These are phyloP conservation scores for Ophiostoma novo-ulmi DNA, from an alignment of 2,329 filamentous ascomycete species.

Conservation along the genomic window DNA sequence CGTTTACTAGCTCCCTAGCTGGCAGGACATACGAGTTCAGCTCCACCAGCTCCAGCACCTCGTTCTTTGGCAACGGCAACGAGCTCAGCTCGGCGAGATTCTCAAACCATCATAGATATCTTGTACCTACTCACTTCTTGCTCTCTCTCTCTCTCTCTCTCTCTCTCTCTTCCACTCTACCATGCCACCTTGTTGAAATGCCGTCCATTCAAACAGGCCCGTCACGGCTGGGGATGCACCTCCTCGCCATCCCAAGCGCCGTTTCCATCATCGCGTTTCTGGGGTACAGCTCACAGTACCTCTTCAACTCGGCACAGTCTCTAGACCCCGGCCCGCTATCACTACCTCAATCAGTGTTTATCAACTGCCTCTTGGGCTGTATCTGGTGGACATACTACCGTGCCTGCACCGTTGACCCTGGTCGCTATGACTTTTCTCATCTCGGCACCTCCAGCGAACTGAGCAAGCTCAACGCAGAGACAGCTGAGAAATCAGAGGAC, in stretches of 20 bases:
- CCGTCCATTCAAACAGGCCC: constrained; percentile 32
- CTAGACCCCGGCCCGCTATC: constrained; percentile 58
- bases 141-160: background rate
- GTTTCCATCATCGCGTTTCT: constrained; percentile 63
- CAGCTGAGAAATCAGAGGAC: background rate
- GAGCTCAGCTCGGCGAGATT: background rate
- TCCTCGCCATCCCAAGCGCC: constrained; percentile 64
- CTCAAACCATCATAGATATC: background rate
- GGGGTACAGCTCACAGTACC: constrained; percentile 64
- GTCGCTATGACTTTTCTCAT: constrained; percentile 44
- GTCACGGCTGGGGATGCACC: constrained; percentile 44
- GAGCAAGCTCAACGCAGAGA: background rate
- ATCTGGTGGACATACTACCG: constrained; percentile 66
- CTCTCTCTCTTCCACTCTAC: background rate
- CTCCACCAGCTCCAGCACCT: background rate
- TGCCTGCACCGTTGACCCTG: constrained; percentile 54
- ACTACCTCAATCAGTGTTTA: constrained; percentile 51
- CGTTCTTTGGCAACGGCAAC: background rate
- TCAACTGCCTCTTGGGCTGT: constrained; percentile 61
- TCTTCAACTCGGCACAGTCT: constrained; percentile 57
- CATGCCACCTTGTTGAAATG: constrained; percentile 22
- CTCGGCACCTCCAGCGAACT: background rate
- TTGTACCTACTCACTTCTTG: background rate
- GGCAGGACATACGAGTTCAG: background rate
- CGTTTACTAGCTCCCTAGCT: background rate